A percentile compares a stretch with the other conserved stretches of the same genome.
Evolutionary conservation across 345 rosid species (phyloP).

Genomic region (Trapa bicornis): DNA sequence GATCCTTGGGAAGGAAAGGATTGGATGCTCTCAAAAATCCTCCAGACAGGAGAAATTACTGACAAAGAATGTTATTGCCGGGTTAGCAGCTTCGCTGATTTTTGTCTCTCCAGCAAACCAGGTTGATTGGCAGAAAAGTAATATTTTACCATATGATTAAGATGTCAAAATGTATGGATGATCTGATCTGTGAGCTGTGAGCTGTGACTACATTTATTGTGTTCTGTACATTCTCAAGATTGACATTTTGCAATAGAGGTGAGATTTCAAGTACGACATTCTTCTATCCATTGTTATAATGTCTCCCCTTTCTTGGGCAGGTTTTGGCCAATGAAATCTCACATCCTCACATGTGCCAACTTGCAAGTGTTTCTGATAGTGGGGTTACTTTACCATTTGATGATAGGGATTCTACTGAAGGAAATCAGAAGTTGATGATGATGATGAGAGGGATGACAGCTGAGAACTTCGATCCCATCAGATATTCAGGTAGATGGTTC

Average conservation of each 20-base stretch:
- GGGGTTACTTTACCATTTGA: slow-evolving; percentile 46
- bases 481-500: slow-evolving; percentile 94
- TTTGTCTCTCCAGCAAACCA: slow-evolving; percentile 46
- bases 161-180: background rate
- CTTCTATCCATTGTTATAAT: background rate
- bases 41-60: slow-evolving; percentile 17
- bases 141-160: background rate
- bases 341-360: slow-evolving; percentile 36
- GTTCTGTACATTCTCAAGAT: background rate
- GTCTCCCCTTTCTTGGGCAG: slow-evolving; percentile 19
- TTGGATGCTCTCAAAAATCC: slow-evolving; percentile 33
- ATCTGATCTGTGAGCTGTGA: background rate
- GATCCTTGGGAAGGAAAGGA: slow-evolving; percentile 19
- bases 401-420: slow-evolving; percentile 38
- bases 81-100: slow-evolving; percentile 43
- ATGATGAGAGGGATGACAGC: slow-evolving; percentile 94
- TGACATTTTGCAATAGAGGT: background rate
- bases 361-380: slow-evolving; percentile 41
- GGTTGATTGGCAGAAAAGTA: slow-evolving; percentile 22
- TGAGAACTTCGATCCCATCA: slow-evolving; percentile 66
- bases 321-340: slow-evolving; percentile 45
- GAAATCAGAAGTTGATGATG: slow-evolving; percentile 59
- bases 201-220: background rate
- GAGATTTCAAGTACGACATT: background rate
- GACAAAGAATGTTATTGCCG: slow-evolving; percentile 29